Evolutionary conservation across 257 asterid genomes (phyloP).

Genomic region (Salvia hispanica): DNA sequence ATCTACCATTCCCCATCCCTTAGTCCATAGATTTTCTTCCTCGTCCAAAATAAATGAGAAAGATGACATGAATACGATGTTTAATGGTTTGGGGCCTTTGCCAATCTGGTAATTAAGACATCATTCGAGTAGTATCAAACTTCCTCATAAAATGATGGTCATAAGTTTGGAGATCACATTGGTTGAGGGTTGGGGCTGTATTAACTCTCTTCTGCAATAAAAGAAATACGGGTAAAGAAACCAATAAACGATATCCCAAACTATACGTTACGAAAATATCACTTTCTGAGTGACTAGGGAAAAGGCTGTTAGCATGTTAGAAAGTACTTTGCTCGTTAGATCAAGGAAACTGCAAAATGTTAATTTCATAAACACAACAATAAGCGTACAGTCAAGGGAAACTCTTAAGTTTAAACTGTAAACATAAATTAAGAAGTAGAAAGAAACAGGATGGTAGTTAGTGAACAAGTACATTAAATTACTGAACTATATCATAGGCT

Average conservation of each 20-base stretch:
- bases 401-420: background rate
- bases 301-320: slow-evolving; percentile 2
- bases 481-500: background rate
- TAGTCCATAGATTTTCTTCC: slow-evolving; percentile 26
- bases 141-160: slow-evolving; percentile 29
- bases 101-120: slow-evolving; percentile 18
- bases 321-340: slow-evolving; percentile 6
- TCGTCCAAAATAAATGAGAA: slow-evolving; percentile 21
- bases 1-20: slow-evolving; percentile 15
- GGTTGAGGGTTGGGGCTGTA: slow-evolving; percentile 31
- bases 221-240: background rate
- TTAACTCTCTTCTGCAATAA: slow-evolving; percentile 23
- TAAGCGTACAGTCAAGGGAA: background rate
- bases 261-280: background rate
- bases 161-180: slow-evolving; percentile 24
- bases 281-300: background rate
- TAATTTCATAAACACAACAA: slow-evolving; percentile 2
- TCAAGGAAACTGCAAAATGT: slow-evolving; percentile 10
- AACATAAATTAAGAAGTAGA: background rate
- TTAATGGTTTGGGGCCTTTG: slow-evolving; percentile 5
- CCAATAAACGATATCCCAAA: background rate
- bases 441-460: slow-evolving; percentile 18
- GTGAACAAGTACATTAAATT: background rate
- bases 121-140: slow-evolving; percentile 3
- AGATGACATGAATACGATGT: slow-evolving; percentile 14